phyloP scores from a whole-genome alignment of 1,284 basidiomycete species.

The Sporisorium graminicola region DNA sequence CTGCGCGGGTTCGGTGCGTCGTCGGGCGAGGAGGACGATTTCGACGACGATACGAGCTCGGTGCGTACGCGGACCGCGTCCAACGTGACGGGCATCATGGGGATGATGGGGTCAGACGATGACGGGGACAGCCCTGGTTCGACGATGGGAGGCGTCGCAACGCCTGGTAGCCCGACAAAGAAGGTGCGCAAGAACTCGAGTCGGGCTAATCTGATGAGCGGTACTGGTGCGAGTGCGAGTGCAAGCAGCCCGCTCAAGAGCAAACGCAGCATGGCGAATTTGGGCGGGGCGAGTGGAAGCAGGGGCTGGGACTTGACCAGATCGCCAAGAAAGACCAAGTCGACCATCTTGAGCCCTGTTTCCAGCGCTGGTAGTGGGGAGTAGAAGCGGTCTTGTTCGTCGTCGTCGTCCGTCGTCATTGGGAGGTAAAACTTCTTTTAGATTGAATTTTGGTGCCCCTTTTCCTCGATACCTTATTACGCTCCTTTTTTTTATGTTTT shows the following conservation, averaged over 20 bases:
- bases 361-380: slow-evolving; percentile 38
- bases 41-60: slow-evolving; percentile 33
- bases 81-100: slow-evolving; percentile 27
- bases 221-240: not conserved
- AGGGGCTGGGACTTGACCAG: slow-evolving; percentile 20
- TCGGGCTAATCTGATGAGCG: slow-evolving; percentile 16
- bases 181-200: slow-evolving; percentile 44
- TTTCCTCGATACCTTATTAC: slow-evolving; percentile 14
- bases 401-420: not conserved
- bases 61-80: slow-evolving; percentile 20
- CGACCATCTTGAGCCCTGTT: slow-evolving; percentile 40
- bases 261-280: slow-evolving; percentile 42
- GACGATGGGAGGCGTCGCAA: not conserved
- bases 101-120: slow-evolving; percentile 28
- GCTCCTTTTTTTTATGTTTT: not conserved
- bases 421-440: not conserved
- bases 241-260: slow-evolving; percentile 24
- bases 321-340: slow-evolving; percentile 41
- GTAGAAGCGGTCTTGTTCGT: not conserved
- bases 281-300: slow-evolving; percentile 10
- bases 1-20: slow-evolving; percentile 50
- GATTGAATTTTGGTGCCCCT: slow-evolving; percentile 4
- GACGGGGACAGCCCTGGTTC: slow-evolving; percentile 23
- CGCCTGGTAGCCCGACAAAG: slow-evolving; percentile 31
- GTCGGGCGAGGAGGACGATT: slow-evolving; percentile 45